phyloP scores from a whole-genome alignment of 2,329 filamentous ascomycete genomes.

The Sporothrix phasma region DNA sequence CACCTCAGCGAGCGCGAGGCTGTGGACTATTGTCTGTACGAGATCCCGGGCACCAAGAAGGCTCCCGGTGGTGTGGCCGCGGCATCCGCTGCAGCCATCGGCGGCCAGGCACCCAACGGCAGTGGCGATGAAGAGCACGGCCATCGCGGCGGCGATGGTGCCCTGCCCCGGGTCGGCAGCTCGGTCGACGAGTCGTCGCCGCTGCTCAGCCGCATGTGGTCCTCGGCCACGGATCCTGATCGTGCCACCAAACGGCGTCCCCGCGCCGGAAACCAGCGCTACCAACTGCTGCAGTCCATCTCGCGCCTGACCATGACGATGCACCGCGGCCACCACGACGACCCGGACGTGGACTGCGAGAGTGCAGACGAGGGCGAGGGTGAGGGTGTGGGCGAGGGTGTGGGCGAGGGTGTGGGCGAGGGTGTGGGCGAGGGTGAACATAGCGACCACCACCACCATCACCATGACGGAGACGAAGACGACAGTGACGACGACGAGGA shows the following conservation, averaged over 20 bases:
- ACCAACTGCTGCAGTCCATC: constrained; percentile 43
- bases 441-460: constrained; percentile 30
- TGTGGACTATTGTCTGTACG: constrained; percentile 64
- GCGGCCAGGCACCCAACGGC: not conserved
- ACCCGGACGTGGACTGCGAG: constrained; percentile 19
- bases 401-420: constrained; percentile 34
- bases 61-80: constrained; percentile 18
- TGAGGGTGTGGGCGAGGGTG: constrained; percentile 40
- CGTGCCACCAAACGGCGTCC: not conserved
- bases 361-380: constrained; percentile 42
- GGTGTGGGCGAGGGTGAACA: constrained; percentile 38
- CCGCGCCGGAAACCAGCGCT: constrained; percentile 37
- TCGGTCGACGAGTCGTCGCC: constrained; percentile 16
- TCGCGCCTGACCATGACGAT: constrained; percentile 45
- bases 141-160: not conserved
- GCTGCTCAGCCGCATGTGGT: constrained; percentile 15
- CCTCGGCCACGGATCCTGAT: not conserved
- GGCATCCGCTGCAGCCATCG: not conserved
- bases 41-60: constrained; percentile 45
- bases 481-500: constrained; percentile 40
- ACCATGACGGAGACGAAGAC: constrained; percentile 31
- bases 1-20: constrained; percentile 62
- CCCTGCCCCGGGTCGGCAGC: not conserved
- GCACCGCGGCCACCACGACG: constrained; percentile 29
- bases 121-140: constrained; percentile 11